Percentiles rank a stretch among this genome's conserved stretches.
phyloP scores from a whole-genome alignment of 306 rosid genomes.

The Pterocarpus macrocarpus region DNA sequence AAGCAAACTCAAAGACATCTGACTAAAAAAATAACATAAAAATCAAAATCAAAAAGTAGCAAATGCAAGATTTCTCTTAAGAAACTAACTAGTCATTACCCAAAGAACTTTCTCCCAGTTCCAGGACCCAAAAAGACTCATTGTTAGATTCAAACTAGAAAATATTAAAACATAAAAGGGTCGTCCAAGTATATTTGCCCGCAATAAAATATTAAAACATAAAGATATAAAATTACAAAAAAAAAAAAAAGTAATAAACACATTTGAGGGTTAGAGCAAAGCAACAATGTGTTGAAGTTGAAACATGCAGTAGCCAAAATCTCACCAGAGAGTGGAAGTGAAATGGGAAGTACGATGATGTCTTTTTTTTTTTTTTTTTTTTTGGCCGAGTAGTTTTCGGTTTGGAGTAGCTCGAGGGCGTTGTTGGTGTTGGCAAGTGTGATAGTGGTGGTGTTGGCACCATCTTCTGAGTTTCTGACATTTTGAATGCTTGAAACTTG shows the following conservation, averaged over 20 bases:
- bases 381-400: no score
- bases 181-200: no score
- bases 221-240: background rate
- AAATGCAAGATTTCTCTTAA: background rate
- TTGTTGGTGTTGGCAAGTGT: background rate
- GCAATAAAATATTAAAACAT: no score
- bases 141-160: background rate
- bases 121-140: no score
- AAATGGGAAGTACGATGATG: background rate
- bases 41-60: background rate
- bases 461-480: conserved; percentile 19
- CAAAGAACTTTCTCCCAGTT: background rate
- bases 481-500: conserved; percentile 40
- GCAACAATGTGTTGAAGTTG: background rate
- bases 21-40: background rate
- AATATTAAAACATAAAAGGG: background rate
- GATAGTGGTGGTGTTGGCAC: background rate
- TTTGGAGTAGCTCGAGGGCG: no score
- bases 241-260: background rate
- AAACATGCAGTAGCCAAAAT: background rate
- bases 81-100: background rate
- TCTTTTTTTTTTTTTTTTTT: no score
- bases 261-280: conserved; percentile 8
- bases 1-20: background rate
- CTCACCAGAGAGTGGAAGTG: conserved; percentile 17